Evolutionary conservation across 2,329 filamentous ascomycete genomes (phyloP), one percentile per base, ranked within the genome.

Genomic region (Endocalyx cinctus): DNA sequence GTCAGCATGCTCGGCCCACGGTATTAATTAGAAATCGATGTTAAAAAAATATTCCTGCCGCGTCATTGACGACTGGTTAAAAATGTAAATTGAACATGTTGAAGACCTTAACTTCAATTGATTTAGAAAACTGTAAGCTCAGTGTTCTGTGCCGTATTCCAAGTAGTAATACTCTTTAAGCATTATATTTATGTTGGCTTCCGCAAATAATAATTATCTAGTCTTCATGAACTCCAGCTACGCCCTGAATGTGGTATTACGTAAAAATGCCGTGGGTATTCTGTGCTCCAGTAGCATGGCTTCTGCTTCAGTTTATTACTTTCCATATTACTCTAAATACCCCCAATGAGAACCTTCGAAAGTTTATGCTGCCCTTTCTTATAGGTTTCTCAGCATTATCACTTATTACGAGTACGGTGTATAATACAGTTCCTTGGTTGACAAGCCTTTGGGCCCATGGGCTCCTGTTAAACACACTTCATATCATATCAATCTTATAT

Each of bases 381-480:
- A 10, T 32, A 3, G 10, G 16, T 18, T 32, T 36, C 17, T 10
- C 34, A 2, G 12, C 23, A 10, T 10, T 36, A 12, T 36, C 29
- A 3, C 31, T 36, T 3, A 36, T 15, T 36, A 20, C 6, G 35
- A 31, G 20, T 23, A n/a, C 14, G 10, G 23, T 8, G n/a, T 35
- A 12, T 25, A 16, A 6, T 4, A 13, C 14, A n/a, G 17, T 2
- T 23, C 35, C 18, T 19, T 5, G 8, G 6, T 38, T 7, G 17
- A n/a, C 26, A 8, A 35, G 14, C 25, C 31, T 35, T 11, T 38
- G 35, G 31, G 31, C 31, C 5, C 27, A 38, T 27, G 27, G 27
- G 4, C 10, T 38, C 10, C 15, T 19, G 4, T 22, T 35, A 4
- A 31, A 28, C 22, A 25, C 35, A 12, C 22, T 35, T 8, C 31